Evolutionary conservation across 495 filamentous ascomycete genomes (phyloP).

Genomic region (Lentithecium fluviatile): DNA sequence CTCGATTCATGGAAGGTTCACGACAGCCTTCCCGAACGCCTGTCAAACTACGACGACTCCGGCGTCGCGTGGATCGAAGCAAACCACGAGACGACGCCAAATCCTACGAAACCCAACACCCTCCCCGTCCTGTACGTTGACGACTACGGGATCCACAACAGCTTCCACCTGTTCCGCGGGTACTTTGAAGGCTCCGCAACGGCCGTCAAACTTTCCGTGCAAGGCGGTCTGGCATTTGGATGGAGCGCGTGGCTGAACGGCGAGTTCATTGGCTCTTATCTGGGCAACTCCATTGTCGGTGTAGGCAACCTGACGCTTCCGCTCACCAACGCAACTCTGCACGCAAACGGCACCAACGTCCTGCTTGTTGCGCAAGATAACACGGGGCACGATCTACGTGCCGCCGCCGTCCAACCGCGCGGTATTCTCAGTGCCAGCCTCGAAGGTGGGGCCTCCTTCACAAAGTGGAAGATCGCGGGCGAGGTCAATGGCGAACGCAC

Average conservation of each 20-base stretch:
- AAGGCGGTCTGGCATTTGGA: constrained; percentile 35
- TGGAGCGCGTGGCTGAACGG: constrained; percentile 41
- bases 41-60: constrained; percentile 35
- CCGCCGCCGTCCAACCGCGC: constrained; percentile 33
- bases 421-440: constrained; percentile 40
- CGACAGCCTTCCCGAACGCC: constrained; percentile 38
- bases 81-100: constrained; percentile 34
- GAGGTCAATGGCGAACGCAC: constrained; percentile 32
- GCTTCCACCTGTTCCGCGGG: constrained; percentile 39
- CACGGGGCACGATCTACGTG: constrained; percentile 39
- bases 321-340: constrained; percentile 31
- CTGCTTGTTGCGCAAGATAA: constrained; percentile 39
- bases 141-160: constrained; percentile 41
- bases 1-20: constrained; percentile 37
- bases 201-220: constrained; percentile 34
- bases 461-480: constrained; percentile 39
- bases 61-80: constrained; percentile 37
- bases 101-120: constrained; percentile 37
- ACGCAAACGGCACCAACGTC: constrained; percentile 33
- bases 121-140: constrained; percentile 40
- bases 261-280: constrained; percentile 36
- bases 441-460: constrained; percentile 30
- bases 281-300: constrained; percentile 28
- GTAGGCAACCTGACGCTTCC: constrained; percentile 35
- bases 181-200: constrained; percentile 37